phyloP scores from a whole-genome alignment of 2,329 filamentous ascomycete species.

The Hirsutella rhossiliensis region DNA sequence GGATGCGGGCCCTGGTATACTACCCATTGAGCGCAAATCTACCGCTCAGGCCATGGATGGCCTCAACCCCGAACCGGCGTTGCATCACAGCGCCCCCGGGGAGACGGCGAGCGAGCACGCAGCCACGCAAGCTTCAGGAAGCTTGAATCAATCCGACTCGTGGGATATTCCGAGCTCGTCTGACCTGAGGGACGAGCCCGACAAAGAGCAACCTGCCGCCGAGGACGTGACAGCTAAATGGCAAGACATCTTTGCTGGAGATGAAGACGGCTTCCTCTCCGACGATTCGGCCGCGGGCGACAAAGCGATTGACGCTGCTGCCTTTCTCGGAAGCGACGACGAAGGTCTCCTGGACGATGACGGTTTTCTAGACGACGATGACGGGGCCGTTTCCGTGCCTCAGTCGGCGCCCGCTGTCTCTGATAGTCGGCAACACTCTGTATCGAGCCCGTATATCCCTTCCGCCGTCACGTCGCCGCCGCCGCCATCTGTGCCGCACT shows the following conservation, averaged over 20 bases:
- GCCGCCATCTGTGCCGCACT: slow-evolving; percentile 10
- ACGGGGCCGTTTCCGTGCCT: slow-evolving; percentile 22
- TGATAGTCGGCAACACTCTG: slow-evolving; percentile 1
- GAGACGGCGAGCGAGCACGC: slow-evolving; percentile 17
- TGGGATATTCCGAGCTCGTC: neutral
- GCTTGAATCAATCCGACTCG: neutral
- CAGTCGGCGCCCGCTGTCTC: slow-evolving; percentile 5
- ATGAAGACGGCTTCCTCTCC: slow-evolving; percentile 53
- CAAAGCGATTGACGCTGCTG: slow-evolving; percentile 44
- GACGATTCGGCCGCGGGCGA: slow-evolving; percentile 37
- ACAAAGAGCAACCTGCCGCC: slow-evolving; percentile 17
- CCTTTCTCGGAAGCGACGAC: slow-evolving; percentile 71
- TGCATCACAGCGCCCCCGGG: slow-evolving; percentile 17
- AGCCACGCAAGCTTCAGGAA: neutral
- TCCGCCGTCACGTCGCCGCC: slow-evolving; percentile 8
- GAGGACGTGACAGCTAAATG: slow-evolving; percentile 70
- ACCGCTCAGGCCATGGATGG: slow-evolving; percentile 53
- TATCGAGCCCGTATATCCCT: slow-evolving; percentile 15
- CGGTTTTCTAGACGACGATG: slow-evolving; percentile 39
- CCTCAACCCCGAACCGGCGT: slow-evolving; percentile 23
- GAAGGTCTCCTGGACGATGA: slow-evolving; percentile 42
- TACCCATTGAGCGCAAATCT: slow-evolving; percentile 51
- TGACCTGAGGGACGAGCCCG: neutral
- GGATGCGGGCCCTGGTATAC: slow-evolving; percentile 9
- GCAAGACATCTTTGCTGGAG: slow-evolving; percentile 67